Percentiles rank a stretch among this genome's conserved stretches.
Evolutionary conservation across 1,284 basidiomycete genomes (phyloP).

Genomic region (Cutaneotrichosporon arboriforme): DNA sequence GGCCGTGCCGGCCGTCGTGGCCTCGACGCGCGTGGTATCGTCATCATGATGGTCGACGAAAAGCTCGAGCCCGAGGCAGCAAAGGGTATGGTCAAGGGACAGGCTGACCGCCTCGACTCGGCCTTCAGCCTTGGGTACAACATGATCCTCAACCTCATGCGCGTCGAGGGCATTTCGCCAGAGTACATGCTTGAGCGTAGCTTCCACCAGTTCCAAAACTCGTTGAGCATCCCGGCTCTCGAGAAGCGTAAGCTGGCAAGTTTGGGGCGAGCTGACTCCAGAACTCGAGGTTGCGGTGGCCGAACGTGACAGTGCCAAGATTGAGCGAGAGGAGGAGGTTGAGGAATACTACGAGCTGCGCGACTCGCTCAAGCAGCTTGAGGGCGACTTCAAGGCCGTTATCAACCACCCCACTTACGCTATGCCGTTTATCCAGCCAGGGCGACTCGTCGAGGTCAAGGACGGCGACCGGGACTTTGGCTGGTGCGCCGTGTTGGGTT

Average conservation of each 20-base stretch:
- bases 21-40: slow-evolving; percentile 95
- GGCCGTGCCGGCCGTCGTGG: slow-evolving; percentile 96
- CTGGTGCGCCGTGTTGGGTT: slow-evolving; percentile 92
- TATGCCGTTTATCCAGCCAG: slow-evolving; percentile 87
- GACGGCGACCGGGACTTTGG: slow-evolving; percentile 86
- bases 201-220: slow-evolving; percentile 98
- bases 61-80: slow-evolving; percentile 89
- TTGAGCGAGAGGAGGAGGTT: slow-evolving; percentile 78
- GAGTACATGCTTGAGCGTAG: slow-evolving; percentile 98
- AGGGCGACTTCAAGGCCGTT: slow-evolving; percentile 77
- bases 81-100: slow-evolving; percentile 97
- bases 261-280: slow-evolving; percentile 30
- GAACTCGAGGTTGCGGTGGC: slow-evolving; percentile 74
- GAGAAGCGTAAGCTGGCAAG: slow-evolving; percentile 63
- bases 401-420: slow-evolving; percentile 92
- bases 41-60: slow-evolving; percentile 99
- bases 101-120: slow-evolving; percentile 93
- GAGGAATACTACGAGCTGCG: slow-evolving; percentile 87
- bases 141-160: slow-evolving; percentile 98
- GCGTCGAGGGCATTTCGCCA: slow-evolving; percentile 96
- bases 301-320: slow-evolving; percentile 59
- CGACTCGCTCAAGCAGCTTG: slow-evolving; percentile 84
- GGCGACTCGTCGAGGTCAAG: slow-evolving; percentile 82
- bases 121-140: slow-evolving; percentile 99
- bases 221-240: slow-evolving; percentile 75